Conservation (phyloP, 208 protist species). For the Acanthamoeba lenticulata region DNA sequence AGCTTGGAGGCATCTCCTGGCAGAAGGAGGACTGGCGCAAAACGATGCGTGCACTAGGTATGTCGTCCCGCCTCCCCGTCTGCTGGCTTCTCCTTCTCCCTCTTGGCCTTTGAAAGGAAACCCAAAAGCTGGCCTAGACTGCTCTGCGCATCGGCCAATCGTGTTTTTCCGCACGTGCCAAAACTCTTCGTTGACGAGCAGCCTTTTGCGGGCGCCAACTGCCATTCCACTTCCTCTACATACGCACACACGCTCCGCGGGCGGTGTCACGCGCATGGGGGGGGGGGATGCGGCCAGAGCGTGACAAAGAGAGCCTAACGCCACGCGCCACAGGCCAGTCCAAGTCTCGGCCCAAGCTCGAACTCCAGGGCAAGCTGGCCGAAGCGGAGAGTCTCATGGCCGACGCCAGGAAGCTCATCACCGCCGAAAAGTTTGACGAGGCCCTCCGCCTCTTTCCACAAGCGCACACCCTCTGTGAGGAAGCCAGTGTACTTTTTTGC, state of each 20-base stretch:
- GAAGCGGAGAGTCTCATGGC: background rate
- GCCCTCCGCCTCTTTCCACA: background rate
- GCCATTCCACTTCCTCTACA: too few relatives aligned
- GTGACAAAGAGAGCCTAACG: background rate
- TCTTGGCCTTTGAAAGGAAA: too few relatives aligned
- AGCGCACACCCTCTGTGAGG: background rate
- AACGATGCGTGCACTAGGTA: background rate
- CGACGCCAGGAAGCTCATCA: conserved; percentile 26
- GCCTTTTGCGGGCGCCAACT: too few relatives aligned
- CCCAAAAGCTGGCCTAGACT: too few relatives aligned
- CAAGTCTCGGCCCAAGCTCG: background rate
- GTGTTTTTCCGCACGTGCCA: too few relatives aligned
- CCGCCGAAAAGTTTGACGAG: conserved; percentile 20
- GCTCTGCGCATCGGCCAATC: too few relatives aligned
- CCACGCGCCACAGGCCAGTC: background rate
- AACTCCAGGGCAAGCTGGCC: background rate
- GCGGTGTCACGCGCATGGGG: too few relatives aligned
- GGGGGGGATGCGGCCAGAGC: too few relatives aligned
- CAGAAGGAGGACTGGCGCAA: conserved; percentile 28
- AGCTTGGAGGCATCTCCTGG: background rate
- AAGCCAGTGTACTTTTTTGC: background rate
- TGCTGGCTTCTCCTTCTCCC: background rate
- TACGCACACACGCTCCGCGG: too few relatives aligned
- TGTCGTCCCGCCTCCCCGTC: background rate
- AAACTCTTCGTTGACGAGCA: too few relatives aligned